Conservation (phyloP, 2,329 filamentous ascomycete species). For the Sclerotinia glacialis region DNA sequence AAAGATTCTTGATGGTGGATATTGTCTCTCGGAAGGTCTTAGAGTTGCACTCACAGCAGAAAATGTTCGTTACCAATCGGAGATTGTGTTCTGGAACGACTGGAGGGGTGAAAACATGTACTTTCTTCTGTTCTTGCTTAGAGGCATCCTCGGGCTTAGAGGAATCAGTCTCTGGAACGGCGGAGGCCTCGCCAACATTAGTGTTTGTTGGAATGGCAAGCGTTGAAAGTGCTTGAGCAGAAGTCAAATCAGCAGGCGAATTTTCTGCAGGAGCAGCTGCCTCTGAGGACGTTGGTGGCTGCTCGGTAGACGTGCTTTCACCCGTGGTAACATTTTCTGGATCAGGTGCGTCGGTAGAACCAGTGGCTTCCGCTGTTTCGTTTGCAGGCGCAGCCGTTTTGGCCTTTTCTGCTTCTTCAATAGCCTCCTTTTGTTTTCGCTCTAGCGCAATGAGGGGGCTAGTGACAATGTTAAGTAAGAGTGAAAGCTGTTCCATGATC, state of each 20-base stretch:
- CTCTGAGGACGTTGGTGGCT: not conserved
- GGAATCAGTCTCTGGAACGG: constrained; percentile 26
- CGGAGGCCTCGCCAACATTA: constrained; percentile 6
- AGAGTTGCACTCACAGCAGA: constrained; percentile 93
- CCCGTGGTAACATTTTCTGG: constrained; percentile 26
- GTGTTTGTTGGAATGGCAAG: constrained; percentile 13
- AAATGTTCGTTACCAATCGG: constrained; percentile 91
- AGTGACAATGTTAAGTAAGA: constrained; percentile 83
- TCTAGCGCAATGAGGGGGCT: constrained; percentile 78
- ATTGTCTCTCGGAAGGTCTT: constrained; percentile 98
- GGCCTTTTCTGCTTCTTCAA: constrained; percentile 50
- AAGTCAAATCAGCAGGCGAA: not conserved
- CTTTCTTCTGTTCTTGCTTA: constrained; percentile 39
- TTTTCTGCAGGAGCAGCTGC: not conserved
- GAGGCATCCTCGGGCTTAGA: constrained; percentile 31
- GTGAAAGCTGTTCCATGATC: constrained; percentile 91
- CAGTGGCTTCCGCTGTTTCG: constrained; percentile 30
- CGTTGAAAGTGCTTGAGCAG: not conserved
- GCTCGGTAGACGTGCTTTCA: constrained; percentile 3
- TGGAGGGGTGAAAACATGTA: constrained; percentile 67
- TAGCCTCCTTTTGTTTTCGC: constrained; percentile 74
- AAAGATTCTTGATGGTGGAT: constrained; percentile 97
- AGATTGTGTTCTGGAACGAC: constrained; percentile 86
- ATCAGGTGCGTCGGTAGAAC: not conserved
- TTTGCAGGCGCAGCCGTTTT: constrained; percentile 35